Base-by-base conservation (phyloP, 345 rosid genomes). In the Anastatica hierochuntica region DNA sequence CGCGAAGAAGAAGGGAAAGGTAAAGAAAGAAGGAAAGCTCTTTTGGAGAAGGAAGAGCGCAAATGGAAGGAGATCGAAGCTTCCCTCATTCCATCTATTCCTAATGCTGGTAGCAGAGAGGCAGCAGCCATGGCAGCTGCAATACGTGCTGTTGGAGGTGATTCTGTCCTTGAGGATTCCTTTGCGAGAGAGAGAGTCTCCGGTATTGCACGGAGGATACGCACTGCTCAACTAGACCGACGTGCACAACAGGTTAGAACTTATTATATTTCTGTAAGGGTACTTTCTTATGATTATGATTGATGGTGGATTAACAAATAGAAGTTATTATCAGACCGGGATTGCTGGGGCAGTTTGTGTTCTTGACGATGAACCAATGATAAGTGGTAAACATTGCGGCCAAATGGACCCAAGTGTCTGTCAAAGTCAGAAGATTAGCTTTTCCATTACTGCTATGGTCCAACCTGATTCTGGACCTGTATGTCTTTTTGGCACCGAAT, bases 31-130 rank as follows among this genome's bases (percentile, higher is more conserved):
- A 85, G 99, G 75, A 94, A 88, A 67, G 99, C 89, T 62, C 95
- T 88, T 49, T 62, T 94, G 72, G 92, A 88, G 69, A 94, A 82
- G 81, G 99, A 94, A 77, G 99, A 88, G 65, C 99, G 99, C 27
- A 94, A 94, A 57, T 94, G 99, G 99, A 94, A 94, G 84, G 99
- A 94, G 73, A 88, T 94, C 64, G 99, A 94, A 75, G 99, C 99
- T 61, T 94, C 99, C 63, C 85, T 94, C 53, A 83, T 94, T 73
- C 82, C 99, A 52, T 85, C 97, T 21, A 85, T 94, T 70, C 99
- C 97, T 64, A 88, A 94, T 76, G 94, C 97, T 74, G 94, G 99
- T 34, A 78, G 69, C 78, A 84, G 99, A 71, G 99, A 94, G 83
- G 99, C 99, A 30, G 94, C 97, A 72, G 99, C 99, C 59, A 83